Evolutionary conservation across 306 rosid species (phyloP), one percentile per base, ranked within the genome.

Genomic region (cucumber (Cucumis sativus)): DNA sequence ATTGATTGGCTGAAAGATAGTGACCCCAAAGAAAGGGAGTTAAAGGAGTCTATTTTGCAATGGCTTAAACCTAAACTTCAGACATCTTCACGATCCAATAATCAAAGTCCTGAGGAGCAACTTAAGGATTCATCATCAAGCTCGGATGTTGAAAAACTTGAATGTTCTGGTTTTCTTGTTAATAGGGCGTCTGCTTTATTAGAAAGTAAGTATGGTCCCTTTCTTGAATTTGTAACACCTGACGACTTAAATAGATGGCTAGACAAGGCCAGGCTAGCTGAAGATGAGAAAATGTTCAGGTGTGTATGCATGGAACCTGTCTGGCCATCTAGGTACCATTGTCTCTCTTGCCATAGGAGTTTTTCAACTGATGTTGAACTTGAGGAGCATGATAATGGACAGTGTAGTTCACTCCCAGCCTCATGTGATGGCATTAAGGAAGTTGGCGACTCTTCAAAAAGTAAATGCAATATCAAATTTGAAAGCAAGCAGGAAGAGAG

Each of bases 271-370:
- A 86, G 87, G 51, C 23, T 84, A 78, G 61, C 83, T 72, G 78
- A 84, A 84, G 93, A 86, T 78, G 92, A 89, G 35, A 91, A 88
- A 78, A 79, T 91, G 89, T 86, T 75, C 81, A 89, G 98, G 80
- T 96, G 99, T 47, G 89, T 85, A 80, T 96, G 99, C 87, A 86
- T 96, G 76, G 98, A 96, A 82, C 91, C 89, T 78, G 75, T 91
- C 69, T 96, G 91, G 93, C 88, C 96, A 72, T 83, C 84, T 81
- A 88, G 98, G 83, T 80, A 79, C 49, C 99, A 92, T 82, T 96
- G 99, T 86, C 81, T 85, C 76, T 91, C 83, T 84, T 96, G 99
- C 82, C 99, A 96, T 86, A 88, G 74, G 85, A 89, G 92, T 64
- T 82, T 89, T 79, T 63, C 17, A 33, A 82, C 80, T 79, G 94